Percentiles rank a stretch among this genome's conserved stretches.
Evolutionary conservation across 2,329 filamentous ascomycete genomes (phyloP).

Genomic region (Phyllosticta citribraziliensis): DNA sequence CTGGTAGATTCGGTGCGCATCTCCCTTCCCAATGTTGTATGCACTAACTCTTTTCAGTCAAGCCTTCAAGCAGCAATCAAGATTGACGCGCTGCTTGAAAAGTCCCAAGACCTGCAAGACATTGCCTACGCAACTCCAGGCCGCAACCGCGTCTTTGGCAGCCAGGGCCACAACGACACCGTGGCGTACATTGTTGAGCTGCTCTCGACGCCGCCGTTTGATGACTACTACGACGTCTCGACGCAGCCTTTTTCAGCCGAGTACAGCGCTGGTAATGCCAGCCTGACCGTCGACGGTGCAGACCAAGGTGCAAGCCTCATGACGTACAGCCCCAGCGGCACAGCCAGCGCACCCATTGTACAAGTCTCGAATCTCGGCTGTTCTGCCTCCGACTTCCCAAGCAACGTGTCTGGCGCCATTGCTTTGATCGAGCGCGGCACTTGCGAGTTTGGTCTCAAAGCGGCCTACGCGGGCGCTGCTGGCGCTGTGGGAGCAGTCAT

Average conservation of each 20-base stretch:
- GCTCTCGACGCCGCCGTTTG: conserved; percentile 14
- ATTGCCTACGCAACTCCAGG: conserved; percentile 22
- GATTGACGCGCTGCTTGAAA: conserved; percentile 22
- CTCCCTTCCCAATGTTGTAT: not conserved
- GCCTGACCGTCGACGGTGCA: conserved; percentile 18
- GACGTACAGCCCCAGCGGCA: conserved; percentile 55
- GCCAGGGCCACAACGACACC: conserved; percentile 25
- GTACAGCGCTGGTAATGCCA: conserved; percentile 22
- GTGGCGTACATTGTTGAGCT: conserved; percentile 24
- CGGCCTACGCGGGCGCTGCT: conserved; percentile 54
- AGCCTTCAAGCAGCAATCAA: conserved; percentile 21
- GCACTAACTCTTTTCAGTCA: conserved; percentile 1
- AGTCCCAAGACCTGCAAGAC: conserved; percentile 24
- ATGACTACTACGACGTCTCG: conserved; percentile 25
- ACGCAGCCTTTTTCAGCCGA: conserved; percentile 27
- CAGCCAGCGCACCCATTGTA: conserved; percentile 49
- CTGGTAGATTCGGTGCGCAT: not conserved
- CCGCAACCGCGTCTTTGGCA: conserved; percentile 27
- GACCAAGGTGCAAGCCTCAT: conserved; percentile 21
- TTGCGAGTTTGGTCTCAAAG: conserved; percentile 65
- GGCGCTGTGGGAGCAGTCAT: conserved; percentile 63
- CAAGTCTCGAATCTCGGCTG: conserved; percentile 56
- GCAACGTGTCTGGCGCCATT: conserved; percentile 50
- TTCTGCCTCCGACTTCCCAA: conserved; percentile 51
- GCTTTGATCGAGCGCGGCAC: conserved; percentile 61